Base-by-base conservation (phyloP, 179 eudicot genomes). In the Corrigiola litoralis region DNA sequence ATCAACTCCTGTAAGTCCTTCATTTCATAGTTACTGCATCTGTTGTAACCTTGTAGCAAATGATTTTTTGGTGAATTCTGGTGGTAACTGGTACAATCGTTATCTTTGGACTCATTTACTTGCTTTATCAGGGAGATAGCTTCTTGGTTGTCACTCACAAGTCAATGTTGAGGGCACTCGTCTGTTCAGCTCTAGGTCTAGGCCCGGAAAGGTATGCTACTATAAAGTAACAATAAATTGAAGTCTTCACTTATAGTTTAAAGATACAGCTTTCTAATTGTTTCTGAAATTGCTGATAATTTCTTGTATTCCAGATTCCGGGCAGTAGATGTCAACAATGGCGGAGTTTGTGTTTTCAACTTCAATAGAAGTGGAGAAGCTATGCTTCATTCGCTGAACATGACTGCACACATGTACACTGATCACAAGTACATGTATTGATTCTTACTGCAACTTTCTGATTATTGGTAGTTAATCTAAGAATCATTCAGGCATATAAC, bases 391-490 rank as follows among this genome's bases (percentile, higher is more conserved):
- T 79, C 87, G 49, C 63, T 85, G 80, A 85, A 85, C 61, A 85
- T 85, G 90, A 83, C 84, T 4, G 87, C 90, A 4, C 90, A 85
- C 63, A 83, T 85, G 85, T 83, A 85, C 69, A 72, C 66, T 28
- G 86, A 85, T 75, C 82, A 81, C 72, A 66, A 59, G 11, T 85
- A 83, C 58, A 67, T 70, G 57, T 73, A 75, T 63, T 84, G 69
- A 80, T 53, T 71, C 65, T 29, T 25, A 36, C 29, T 17, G 55
- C 71, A 31, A 33, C 12, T 29, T 32, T 40, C 57, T 23, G 32
- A 16, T 52, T 10, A 21, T 21, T 11, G 29, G 33, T 18, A 31
- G 33, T 8, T 40, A 36, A 45, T 5, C 14, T 12, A 18, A 70
- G 4, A 21, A 34, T 6, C 1, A 3, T 12, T 13, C 18, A n/a